A percentile compares a stretch with the other conserved stretches of the same genome.
Conservation (phyloP, 2,329 filamentous ascomycete species). For the Trichoderma polysporum region DNA sequence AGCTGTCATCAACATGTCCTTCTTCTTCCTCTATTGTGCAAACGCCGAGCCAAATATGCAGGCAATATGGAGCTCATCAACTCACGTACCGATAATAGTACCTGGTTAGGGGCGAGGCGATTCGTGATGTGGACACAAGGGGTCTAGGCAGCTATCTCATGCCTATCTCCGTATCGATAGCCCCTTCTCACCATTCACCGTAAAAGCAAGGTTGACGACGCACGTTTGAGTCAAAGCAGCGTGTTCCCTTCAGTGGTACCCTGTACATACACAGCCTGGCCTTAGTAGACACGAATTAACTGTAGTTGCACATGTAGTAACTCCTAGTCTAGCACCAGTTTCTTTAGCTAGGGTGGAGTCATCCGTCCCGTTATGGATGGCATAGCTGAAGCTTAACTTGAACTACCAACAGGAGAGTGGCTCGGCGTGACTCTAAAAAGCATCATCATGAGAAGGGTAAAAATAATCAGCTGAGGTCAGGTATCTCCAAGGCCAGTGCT, state of each 20-base stretch:
- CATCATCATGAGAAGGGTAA: not conserved
- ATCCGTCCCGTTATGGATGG: conserved; percentile 3
- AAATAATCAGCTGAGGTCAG: not conserved
- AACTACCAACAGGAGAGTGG: not conserved
- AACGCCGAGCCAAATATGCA: not conserved
- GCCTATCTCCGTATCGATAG: not conserved
- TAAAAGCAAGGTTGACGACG: not conserved
- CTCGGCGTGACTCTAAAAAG: not conserved
- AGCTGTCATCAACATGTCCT: not conserved
- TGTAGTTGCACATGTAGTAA: not conserved
- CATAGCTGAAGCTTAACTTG: conserved; percentile 10
- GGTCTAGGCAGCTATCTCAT: not conserved
- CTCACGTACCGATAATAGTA: not conserved
- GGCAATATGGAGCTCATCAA: not conserved
- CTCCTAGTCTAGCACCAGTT: not conserved
- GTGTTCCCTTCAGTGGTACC: not conserved
- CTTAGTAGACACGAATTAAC: not conserved
- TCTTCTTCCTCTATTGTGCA: not conserved
- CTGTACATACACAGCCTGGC: not conserved
- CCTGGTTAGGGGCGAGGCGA: not conserved
- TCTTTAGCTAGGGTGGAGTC: conserved; percentile 1
- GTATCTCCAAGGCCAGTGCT: not conserved
- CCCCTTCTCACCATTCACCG: not conserved
- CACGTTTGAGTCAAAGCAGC: too few relatives aligned
- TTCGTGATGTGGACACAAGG: not conserved